These are phyloP conservation scores for Neurospora discreta DNA, from an alignment of 495 filamentous ascomycete species.

Conservation along the genomic window DNA sequence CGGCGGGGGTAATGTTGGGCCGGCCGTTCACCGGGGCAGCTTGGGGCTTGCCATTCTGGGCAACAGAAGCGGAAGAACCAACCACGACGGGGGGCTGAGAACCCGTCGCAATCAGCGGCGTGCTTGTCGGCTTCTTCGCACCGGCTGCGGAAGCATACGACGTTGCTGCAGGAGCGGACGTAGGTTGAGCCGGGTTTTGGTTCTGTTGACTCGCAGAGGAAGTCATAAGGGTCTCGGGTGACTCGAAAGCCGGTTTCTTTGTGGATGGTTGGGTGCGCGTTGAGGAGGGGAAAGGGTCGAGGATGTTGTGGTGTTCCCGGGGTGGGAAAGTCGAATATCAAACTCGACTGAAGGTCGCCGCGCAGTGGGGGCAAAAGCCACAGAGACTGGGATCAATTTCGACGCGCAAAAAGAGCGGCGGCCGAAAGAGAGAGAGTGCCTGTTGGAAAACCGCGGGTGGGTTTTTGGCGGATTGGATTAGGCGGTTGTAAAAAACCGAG, in stretches of 20 bases:
- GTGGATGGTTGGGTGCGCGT: conserved; percentile 7
- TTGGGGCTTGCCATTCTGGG: conserved; percentile 74
- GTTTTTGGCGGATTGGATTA: conserved; percentile 2
- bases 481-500: conserved; percentile 8
- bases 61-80: conserved; percentile 49
- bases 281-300: conserved; percentile 2
- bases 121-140: conserved; percentile 61
- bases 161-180: conserved; percentile 49
- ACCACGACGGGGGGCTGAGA: conserved; percentile 54
- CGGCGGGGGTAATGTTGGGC: conserved; percentile 58
- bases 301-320: conserved; percentile 5
- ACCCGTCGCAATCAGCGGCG: conserved; percentile 60
- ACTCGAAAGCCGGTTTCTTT: conserved; percentile 24
- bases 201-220: conserved; percentile 40
- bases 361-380: conserved; percentile 1
- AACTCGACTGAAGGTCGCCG: conserved; percentile 16
- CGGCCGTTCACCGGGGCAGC: conserved; percentile 77
- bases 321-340: conserved; percentile 21
- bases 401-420: conserved; percentile 2
- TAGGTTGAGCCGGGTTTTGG: conserved; percentile 44
- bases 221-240: conserved; percentile 36
- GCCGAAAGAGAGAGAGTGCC: conserved; percentile 15
- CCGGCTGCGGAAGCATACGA: conserved; percentile 62
- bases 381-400: not conserved
- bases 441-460: conserved; percentile 3